A percentile compares a stretch with the other conserved stretches of the same genome.
These are phyloP conservation scores for Nakazawaea pomicola DNA, from an alignment of 805 yeast genomes.

Conservation along the genomic window DNA sequence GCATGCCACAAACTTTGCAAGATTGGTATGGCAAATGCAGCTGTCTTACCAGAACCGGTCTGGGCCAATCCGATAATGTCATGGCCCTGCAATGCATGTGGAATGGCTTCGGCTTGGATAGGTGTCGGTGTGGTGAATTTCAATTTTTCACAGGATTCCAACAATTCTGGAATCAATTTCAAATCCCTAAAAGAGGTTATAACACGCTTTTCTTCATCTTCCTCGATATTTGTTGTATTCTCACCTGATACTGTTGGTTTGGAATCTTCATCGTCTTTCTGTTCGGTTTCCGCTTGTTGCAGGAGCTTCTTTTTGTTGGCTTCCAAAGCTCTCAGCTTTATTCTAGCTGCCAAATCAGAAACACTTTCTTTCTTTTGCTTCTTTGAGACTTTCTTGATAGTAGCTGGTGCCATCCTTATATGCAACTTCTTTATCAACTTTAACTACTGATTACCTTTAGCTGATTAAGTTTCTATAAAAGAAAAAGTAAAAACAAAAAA, in stretches of 20 bases:
- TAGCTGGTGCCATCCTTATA: conserved; percentile 4
- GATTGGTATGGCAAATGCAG: conserved; percentile 96
- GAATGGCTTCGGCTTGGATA: conserved; percentile 87
- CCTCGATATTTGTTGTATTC: conserved; percentile 16
- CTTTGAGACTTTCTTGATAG: conserved; percentile 1
- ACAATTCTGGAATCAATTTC: conserved; percentile 68
- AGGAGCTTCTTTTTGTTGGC: conserved; percentile 15
- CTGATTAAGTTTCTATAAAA: too few relatives aligned
- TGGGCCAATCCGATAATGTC: conserved; percentile 96
- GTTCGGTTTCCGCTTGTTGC: conserved; percentile 5
- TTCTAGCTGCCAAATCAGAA: conserved; percentile 12
- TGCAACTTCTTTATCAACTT: too few relatives aligned
- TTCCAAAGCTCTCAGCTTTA: conserved; percentile 27
- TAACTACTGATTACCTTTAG: too few relatives aligned
- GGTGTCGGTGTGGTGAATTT: conserved; percentile 86
- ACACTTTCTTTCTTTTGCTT: conserved; percentile 8
- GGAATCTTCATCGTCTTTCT: conserved; percentile 10
- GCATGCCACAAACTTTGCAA: conserved; percentile 87
- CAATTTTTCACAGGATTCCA: conserved; percentile 72
- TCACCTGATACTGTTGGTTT: conserved; percentile 8
- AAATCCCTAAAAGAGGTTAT: conserved; percentile 44
- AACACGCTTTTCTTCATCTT: conserved; percentile 12
- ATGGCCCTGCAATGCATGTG: conserved; percentile 83
- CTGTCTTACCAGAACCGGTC: conserved; percentile 97
- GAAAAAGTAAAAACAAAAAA: background rate